A percentile compares a stretch with the other conserved stretches of the same genome.
Evolutionary conservation across 2,329 filamentous ascomycete species (phyloP).

Genomic region (Colletotrichum phormii): DNA sequence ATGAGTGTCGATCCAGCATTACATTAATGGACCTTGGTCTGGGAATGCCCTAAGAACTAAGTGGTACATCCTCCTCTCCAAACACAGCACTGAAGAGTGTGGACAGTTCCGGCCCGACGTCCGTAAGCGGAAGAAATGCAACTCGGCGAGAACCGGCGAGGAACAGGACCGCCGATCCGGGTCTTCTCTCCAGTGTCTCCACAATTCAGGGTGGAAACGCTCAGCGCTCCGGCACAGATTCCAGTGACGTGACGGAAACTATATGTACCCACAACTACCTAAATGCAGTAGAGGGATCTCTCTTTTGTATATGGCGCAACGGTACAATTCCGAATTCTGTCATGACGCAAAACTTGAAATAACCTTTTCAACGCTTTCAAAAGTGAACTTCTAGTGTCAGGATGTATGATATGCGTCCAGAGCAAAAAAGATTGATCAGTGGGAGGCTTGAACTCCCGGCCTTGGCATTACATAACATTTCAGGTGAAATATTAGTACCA

Average conservation of each 20-base stretch:
- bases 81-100: neutral
- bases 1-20: too few relatives aligned
- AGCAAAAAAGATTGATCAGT: slow-evolving; percentile 24
- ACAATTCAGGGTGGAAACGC: neutral
- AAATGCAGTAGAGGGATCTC: too few relatives aligned
- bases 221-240: neutral
- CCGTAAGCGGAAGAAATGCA: neutral
- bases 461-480: slow-evolving; percentile 31
- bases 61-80: neutral
- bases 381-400: neutral
- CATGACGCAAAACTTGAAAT: too few relatives aligned
- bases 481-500: slow-evolving; percentile 35
- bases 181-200: neutral
- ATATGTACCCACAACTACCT: too few relatives aligned
- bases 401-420: too few relatives aligned
- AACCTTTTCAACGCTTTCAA: neutral
- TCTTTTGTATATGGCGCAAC: too few relatives aligned
- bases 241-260: too few relatives aligned
- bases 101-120: neutral
- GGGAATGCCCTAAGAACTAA: too few relatives aligned
- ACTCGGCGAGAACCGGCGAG: neutral
- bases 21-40: too few relatives aligned
- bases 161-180: slow-evolving; percentile 6
- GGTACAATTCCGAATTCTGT: too few relatives aligned
- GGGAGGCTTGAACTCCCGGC: slow-evolving; percentile 37